Percentiles rank a stretch among this genome's conserved stretches.
phyloP scores from a whole-genome alignment of 768 basidiomycete genomes.

The Pulveroboletus sp. region DNA sequence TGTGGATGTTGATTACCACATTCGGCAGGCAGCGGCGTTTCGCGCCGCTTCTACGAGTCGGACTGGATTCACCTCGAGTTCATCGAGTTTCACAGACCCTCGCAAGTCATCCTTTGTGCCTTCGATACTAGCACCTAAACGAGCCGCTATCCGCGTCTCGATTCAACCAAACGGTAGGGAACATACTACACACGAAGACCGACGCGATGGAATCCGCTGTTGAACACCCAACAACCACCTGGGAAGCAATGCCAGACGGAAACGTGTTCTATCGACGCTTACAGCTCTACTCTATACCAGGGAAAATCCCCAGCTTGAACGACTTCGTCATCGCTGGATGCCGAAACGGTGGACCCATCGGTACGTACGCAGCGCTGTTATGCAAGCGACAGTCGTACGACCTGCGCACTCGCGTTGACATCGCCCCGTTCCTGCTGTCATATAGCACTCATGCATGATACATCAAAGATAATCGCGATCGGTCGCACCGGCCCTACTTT shows the following conservation, averaged over 20 bases:
- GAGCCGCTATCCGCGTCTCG: not conserved
- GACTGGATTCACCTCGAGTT: too few relatives aligned
- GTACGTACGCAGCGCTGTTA: slow-evolving; percentile 36
- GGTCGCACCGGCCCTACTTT: slow-evolving; percentile 51
- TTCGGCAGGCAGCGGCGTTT: not conserved
- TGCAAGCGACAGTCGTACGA: not conserved
- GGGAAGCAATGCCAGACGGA: slow-evolving; percentile 89
- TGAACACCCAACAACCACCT: slow-evolving; percentile 75
- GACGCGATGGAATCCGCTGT: slow-evolving; percentile 34
- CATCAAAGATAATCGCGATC: slow-evolving; percentile 70
- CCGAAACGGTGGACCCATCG: slow-evolving; percentile 84
- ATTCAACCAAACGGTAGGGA: not conserved
- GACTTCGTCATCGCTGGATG: slow-evolving; percentile 82
- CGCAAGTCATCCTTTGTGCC: too few relatives aligned
- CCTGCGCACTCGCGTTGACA: not conserved
- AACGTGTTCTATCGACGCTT: slow-evolving; percentile 84
- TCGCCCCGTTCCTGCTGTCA: not conserved
- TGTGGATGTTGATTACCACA: slow-evolving; percentile 2
- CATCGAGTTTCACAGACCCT: too few relatives aligned
- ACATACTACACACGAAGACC: not conserved
- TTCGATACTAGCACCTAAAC: not conserved
- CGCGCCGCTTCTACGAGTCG: too few relatives aligned
- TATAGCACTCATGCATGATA: slow-evolving; percentile 83
- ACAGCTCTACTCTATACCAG: slow-evolving; percentile 77
- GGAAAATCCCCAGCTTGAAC: slow-evolving; percentile 69